Conservation (phyloP, 2,329 filamentous ascomycete genomes). For the Colletotrichum sp. region DNA sequence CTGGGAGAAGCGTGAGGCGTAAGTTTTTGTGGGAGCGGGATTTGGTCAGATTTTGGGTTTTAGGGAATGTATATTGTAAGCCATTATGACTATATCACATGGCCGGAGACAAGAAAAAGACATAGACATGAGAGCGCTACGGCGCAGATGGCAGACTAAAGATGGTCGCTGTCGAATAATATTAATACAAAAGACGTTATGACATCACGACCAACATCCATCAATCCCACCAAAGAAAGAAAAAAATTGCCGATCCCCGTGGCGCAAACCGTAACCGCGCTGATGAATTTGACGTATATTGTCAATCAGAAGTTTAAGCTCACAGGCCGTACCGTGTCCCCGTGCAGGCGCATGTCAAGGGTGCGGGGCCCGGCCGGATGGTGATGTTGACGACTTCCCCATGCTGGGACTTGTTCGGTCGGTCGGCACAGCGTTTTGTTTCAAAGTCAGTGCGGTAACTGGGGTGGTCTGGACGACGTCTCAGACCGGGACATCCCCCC, state of each 20-base stretch:
- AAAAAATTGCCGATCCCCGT: neutral
- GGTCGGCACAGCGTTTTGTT: slow-evolving; percentile 5
- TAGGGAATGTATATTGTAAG: slow-evolving; percentile 6
- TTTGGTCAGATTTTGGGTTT: neutral
- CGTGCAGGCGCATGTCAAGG: neutral
- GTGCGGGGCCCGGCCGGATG: neutral
- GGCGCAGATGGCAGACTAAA: neutral
- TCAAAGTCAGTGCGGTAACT: slow-evolving; percentile 14
- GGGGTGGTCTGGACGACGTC: slow-evolving; percentile 4
- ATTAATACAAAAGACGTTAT: slow-evolving; percentile 19
- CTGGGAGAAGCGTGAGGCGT: slow-evolving; percentile 72
- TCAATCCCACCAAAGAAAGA: neutral
- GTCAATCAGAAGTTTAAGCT: neutral
- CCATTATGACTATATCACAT: slow-evolving; percentile 8
- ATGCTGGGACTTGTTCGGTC: neutral
- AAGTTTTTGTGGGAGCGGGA: neutral
- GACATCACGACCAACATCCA: neutral
- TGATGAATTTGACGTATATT: neutral
- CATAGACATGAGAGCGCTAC: slow-evolving; percentile 17
- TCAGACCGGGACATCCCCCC: slow-evolving; percentile 4
- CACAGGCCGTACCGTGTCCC: neutral
- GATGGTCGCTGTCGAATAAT: slow-evolving; percentile 4
- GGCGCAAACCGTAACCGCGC: neutral
- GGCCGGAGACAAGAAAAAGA: neutral
- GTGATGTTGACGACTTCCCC: neutral